phyloP scores from a whole-genome alignment of 208 protist genomes.

The Leishmania tropica region DNA sequence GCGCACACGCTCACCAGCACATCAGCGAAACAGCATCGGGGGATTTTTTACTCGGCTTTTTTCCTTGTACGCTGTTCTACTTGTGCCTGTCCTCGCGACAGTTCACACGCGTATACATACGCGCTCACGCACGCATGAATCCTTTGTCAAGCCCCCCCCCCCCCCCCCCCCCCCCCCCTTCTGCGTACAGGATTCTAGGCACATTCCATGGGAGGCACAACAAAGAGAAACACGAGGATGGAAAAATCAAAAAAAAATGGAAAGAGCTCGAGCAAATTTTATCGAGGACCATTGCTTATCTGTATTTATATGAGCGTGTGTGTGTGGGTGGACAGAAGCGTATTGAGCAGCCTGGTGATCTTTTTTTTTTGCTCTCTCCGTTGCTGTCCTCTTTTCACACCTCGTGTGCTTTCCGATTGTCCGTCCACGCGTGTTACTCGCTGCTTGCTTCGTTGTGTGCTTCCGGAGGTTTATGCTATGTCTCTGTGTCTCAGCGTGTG shows the following conservation, averaged over 20 bases:
- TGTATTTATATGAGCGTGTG: not conserved
- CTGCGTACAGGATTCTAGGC: not conserved
- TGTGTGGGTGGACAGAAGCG: not conserved
- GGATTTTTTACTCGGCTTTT: not conserved
- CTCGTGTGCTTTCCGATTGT: not conserved
- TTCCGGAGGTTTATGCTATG: not conserved
- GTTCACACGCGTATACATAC: not conserved
- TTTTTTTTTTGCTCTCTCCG: not conserved
- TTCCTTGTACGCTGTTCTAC: not conserved
- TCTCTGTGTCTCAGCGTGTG: not conserved
- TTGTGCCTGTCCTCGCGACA: not conserved
- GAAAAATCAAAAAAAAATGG: not conserved
- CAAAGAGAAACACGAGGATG: not conserved
- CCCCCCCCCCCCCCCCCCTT: no score
- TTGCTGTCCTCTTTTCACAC: not conserved
- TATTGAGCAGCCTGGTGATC: not conserved
- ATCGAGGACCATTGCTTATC: not conserved
- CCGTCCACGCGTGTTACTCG: not conserved
- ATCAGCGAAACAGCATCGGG: not conserved
- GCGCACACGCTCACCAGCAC: not conserved
- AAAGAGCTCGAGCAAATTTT: not conserved
- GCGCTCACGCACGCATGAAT: not conserved
- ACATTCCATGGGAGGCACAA: not conserved
- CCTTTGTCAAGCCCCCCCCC: no score
- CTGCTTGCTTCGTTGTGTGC: not conserved